A percentile compares a stretch with the other conserved stretches of the same genome.
Evolutionary conservation across 257 asterid genomes (phyloP).

Genomic region (Thymus quinquecostatus): DNA sequence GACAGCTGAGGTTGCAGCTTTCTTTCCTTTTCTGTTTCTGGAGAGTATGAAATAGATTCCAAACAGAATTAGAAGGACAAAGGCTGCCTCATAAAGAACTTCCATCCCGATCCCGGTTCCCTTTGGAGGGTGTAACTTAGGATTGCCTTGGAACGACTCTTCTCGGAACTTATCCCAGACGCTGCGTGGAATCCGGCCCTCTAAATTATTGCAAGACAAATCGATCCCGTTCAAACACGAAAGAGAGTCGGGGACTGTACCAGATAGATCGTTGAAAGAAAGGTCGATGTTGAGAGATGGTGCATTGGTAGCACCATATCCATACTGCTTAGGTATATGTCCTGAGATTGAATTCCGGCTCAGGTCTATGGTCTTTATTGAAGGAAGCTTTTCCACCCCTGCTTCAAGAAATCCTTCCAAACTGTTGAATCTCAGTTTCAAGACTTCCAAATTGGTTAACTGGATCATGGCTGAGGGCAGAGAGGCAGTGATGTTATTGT

Average conservation of each 20-base stretch:
- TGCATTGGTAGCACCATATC: too few relatives aligned
- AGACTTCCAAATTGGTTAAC: too few relatives aligned
- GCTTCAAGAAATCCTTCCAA: constrained; percentile 8
- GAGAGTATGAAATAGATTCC: background rate
- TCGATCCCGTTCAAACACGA: background rate
- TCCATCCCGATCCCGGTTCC: too few relatives aligned
- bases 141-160: background rate
- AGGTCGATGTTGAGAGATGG: background rate
- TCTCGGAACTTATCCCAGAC: background rate
- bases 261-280: background rate
- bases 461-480: too few relatives aligned
- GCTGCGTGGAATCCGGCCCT: background rate
- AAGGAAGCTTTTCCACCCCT: constrained; percentile 15
- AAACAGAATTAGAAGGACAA: background rate
- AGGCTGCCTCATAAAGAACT: too few relatives aligned
- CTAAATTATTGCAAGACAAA: background rate
- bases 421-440: too few relatives aligned
- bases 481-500: too few relatives aligned
- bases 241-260: constrained; percentile 8
- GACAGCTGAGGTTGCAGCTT: background rate
- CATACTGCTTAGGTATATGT: constrained; percentile 7
- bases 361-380: background rate
- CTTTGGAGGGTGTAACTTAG: background rate
- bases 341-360: constrained; percentile 3
- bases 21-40: too few relatives aligned